phyloP scores from a whole-genome alignment of 176 grass and related monocot species.

The Poa annua region DNA sequence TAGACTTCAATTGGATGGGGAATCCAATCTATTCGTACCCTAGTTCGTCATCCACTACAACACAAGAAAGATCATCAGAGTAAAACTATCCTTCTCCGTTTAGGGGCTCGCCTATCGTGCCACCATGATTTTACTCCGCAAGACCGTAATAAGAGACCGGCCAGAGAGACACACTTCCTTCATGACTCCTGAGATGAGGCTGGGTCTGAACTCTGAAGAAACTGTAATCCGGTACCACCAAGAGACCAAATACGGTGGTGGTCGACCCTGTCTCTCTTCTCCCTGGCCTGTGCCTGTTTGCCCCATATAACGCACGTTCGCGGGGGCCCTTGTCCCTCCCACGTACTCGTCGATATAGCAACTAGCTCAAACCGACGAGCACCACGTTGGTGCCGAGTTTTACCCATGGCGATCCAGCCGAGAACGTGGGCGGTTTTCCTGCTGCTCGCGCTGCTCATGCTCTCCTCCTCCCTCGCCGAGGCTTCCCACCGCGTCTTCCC shows the following conservation, averaged over 20 bases:
- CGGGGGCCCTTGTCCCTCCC: conserved; percentile 11
- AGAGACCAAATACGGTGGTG: not conserved
- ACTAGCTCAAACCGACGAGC: conserved; percentile 27
- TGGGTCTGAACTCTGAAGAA: not conserved
- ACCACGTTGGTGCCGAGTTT: not conserved
- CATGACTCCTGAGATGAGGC: not conserved
- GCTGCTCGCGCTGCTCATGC: conserved; percentile 35
- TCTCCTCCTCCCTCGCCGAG: conserved; percentile 18
- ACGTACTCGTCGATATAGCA: not conserved
- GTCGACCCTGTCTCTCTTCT: not conserved
- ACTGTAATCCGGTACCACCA: not conserved
- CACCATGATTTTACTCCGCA: not conserved
- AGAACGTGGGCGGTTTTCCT: conserved; percentile 30
- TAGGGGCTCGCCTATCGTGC: not conserved
- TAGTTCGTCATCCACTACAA: not conserved
- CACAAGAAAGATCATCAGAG: not conserved
- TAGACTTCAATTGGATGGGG: too few species aligned
- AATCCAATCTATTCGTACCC: too few species aligned
- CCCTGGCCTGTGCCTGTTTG: not conserved
- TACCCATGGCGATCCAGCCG: conserved; percentile 13
- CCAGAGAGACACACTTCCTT: not conserved
- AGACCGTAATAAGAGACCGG: not conserved
- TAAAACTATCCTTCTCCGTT: not conserved
- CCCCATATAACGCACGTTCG: not conserved
- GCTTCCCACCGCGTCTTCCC: conserved; percentile 36